Conservation (phyloP, 179 eudicot species). For the Actinidia chinensis region DNA sequence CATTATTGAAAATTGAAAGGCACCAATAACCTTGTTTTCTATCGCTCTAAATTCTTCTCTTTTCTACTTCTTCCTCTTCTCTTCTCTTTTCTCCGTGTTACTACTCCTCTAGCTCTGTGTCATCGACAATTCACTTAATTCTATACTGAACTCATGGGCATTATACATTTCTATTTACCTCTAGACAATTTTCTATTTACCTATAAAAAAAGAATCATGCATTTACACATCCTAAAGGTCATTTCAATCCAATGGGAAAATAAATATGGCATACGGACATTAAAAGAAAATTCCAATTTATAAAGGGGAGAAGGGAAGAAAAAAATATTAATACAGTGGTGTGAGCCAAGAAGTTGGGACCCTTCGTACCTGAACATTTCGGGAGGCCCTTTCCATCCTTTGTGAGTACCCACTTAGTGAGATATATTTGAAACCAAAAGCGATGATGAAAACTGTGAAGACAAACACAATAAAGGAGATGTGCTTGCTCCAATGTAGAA, state of each 20-base stretch:
- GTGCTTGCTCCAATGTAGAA: constrained; percentile 92
- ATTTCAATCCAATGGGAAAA: background rate
- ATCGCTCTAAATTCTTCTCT: background rate
- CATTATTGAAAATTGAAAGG: background rate
- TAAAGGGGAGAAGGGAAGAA: background rate
- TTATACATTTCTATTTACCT: too few species aligned
- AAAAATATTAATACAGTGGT: background rate
- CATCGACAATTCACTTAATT: background rate
- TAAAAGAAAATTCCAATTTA: background rate
- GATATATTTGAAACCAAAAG: constrained; percentile 70
- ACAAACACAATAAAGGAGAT: constrained; percentile 90
- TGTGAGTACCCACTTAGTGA: constrained; percentile 91
- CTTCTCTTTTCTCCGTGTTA: background rate
- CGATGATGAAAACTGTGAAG: constrained; percentile 76
- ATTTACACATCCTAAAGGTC: background rate
- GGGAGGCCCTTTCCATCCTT: constrained; percentile 99
- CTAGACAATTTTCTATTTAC: too few species aligned
- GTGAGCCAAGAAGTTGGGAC: background rate
- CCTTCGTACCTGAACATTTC: constrained; percentile 79
- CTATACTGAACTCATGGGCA: background rate
- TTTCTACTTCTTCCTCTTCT: background rate
- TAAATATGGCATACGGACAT: background rate
- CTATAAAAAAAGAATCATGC: too few species aligned
- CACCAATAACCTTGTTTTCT: background rate
- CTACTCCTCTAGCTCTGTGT: background rate